Percentiles rank a stretch among this genome's conserved stretches.
These are phyloP conservation scores for Botrytis medusae DNA, from an alignment of 2,329 filamentous ascomycete species.

Conservation along the genomic window DNA sequence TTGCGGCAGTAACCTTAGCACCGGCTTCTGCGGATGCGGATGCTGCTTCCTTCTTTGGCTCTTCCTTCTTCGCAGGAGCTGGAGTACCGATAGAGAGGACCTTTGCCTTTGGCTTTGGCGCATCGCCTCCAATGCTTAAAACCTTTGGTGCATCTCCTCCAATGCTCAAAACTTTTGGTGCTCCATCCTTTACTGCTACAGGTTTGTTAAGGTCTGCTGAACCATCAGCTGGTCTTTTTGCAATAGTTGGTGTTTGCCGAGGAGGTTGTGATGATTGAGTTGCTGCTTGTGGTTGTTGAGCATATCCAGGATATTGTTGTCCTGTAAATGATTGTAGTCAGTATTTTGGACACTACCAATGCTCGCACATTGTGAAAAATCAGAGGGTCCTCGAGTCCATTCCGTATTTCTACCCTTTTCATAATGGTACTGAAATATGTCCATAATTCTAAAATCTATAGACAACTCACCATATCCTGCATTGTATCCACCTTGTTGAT, in stretches of 20 bases:
- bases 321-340: constrained; percentile 12
- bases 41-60: constrained; percentile 51
- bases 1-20: constrained; percentile 79
- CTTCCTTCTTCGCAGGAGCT: constrained; percentile 46
- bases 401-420: constrained; percentile 3
- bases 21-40: constrained; percentile 56
- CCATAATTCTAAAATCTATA: not conserved
- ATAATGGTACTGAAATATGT: not conserved
- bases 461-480: constrained; percentile 43
- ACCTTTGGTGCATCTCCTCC: constrained; percentile 63
- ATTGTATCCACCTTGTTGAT: constrained; percentile 38
- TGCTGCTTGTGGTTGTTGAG: constrained; percentile 50
- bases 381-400: not conserved
- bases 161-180: constrained; percentile 64
- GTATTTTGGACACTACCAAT: not conserved
- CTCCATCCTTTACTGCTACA: constrained; percentile 54
- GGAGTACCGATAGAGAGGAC: constrained; percentile 72
- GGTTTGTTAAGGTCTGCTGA: constrained; percentile 51
- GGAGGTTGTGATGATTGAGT: constrained; percentile 43
- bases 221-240: constrained; percentile 58
- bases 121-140: constrained; percentile 60
- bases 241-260: constrained; percentile 58
- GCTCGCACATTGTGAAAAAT: not conserved
- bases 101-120: constrained; percentile 58
- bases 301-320: constrained; percentile 56